These are phyloP conservation scores for Marsdenia floribunda DNA, from an alignment of 257 asterid species.

Conservation along the genomic window DNA sequence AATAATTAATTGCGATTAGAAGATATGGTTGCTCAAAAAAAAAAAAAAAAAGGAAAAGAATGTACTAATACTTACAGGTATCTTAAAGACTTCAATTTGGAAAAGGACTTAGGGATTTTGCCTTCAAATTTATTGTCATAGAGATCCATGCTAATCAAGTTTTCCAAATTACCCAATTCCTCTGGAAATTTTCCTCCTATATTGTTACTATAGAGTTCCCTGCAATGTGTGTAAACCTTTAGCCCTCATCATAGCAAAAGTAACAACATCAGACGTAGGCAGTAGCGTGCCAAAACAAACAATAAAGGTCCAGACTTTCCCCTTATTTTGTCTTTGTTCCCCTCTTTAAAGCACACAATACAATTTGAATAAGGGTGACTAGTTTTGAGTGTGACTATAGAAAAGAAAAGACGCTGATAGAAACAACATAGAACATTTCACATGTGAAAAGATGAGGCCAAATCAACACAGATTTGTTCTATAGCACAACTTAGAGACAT, in stretches of 20 bases:
- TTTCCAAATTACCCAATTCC: conserved; percentile 64
- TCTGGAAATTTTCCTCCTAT: conserved; percentile 64
- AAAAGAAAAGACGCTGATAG: background rate
- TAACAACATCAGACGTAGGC: background rate
- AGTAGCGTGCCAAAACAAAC: background rate
- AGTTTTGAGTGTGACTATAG: background rate
- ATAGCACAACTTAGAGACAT: no score
- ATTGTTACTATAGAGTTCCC: conserved; percentile 70
- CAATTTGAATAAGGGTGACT: background rate
- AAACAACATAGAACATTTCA: conserved; percentile 20
- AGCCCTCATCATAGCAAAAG: conserved; percentile 12
- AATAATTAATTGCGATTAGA: background rate
- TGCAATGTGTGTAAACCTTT: conserved; percentile 27
- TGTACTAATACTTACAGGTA: conserved; percentile 52
- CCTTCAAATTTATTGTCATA: conserved; percentile 67
- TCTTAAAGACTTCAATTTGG: conserved; percentile 63
- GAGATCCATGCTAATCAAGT: conserved; percentile 76
- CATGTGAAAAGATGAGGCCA: background rate
- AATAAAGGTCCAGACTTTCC: conserved; percentile 2
- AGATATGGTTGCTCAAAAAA: background rate
- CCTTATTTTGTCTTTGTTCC: background rate
- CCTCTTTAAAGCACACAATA: background rate
- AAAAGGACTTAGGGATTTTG: conserved; percentile 58
- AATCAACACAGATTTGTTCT: no score
- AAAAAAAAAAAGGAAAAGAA: no score